Evolutionary conservation across 2,329 filamentous ascomycete species (phyloP).

Genomic region (Arthrinium puccinioides): DNA sequence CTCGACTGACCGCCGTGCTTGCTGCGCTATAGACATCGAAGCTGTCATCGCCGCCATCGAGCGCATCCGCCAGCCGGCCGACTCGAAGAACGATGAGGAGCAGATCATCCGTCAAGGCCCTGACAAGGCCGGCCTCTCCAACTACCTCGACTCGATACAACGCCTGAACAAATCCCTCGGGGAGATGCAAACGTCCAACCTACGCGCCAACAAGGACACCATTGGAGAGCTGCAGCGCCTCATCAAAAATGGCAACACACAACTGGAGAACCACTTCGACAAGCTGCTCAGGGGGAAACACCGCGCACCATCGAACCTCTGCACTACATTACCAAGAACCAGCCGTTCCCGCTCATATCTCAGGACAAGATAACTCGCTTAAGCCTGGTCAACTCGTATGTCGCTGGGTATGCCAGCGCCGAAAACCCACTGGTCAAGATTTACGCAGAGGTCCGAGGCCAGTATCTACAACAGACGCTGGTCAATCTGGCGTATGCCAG

Average conservation of each 20-base stretch:
- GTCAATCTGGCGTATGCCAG: conserved; percentile 85
- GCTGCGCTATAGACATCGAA: conserved; percentile 61
- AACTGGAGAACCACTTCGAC: conserved; percentile 79
- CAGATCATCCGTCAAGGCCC: conserved; percentile 85
- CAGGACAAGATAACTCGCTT: conserved; percentile 71
- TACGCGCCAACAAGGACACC: conserved; percentile 86
- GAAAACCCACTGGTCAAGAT: conserved; percentile 69
- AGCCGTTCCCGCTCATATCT: conserved; percentile 72
- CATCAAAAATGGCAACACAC: conserved; percentile 69
- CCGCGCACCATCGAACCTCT: conserved; percentile 78
- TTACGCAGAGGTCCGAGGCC: conserved; percentile 79
- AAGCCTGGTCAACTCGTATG: conserved; percentile 70
- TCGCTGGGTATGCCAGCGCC: conserved; percentile 52
- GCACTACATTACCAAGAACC: conserved; percentile 86
- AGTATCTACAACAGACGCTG: conserved; percentile 76
- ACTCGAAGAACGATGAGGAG: conserved; percentile 88
- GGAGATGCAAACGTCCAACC: conserved; percentile 83
- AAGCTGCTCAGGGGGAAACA: conserved; percentile 69
- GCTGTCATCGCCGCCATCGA: conserved; percentile 81
- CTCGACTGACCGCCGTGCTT: not conserved
- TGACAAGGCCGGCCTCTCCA: conserved; percentile 70
- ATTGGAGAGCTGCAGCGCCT: conserved; percentile 73
- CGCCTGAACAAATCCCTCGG: conserved; percentile 77
- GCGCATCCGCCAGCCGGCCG: conserved; percentile 78
- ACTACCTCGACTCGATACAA: conserved; percentile 85